Evolutionary conservation across 2,329 filamentous ascomycete species (phyloP), one percentile per base, ranked within the genome.

Genomic region (Paraphaeosphaeria minitans): DNA sequence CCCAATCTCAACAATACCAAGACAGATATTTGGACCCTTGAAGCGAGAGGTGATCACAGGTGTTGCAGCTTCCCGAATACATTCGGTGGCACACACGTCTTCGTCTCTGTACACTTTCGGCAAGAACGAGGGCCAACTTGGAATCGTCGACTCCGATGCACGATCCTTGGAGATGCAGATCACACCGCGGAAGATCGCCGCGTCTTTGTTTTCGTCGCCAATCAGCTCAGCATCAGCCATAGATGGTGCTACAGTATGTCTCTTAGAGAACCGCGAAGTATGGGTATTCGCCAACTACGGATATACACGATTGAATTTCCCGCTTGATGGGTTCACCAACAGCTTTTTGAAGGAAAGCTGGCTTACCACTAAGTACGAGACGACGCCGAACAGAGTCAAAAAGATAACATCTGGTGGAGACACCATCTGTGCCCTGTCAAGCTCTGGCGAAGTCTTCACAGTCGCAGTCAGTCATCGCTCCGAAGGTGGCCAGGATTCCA

Each of bases 261-360:
- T 99, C 29, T 84, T 99, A 3, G 89, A 93, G 50, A 96, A 93
- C 66, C 88, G 91, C 66, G 92, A 93, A 21, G 92, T 98, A 10
- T 96, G 91, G 83, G 89, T 99, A 0, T 97, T 99, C 68, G 94
- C 93, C 0, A 96, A 96, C 66, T 98, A 96, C 70, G 94, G 94
- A 4, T 98, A 97, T 73, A 92, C 93, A n/a, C 91, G 92, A 63
- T 83, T 98, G 55, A 88, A 87, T 47, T 97, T 98, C 63, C 91
- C 92, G 0, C 81, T 91, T 35, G 90, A 93, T 64, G 85, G 86
- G 6, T 89, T 92, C 64, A 84, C 85, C 21, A 92, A 89, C 59
- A 87, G 87, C 60, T 88, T 89, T 45, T 82, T 94, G 24, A 84
- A 85, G 58, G 83, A 85, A 56, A 87, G 86, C 53, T 88, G 88